phyloP scores from a whole-genome alignment of 208 protist genomes.

The Naegleria lovaniensis region DNA sequence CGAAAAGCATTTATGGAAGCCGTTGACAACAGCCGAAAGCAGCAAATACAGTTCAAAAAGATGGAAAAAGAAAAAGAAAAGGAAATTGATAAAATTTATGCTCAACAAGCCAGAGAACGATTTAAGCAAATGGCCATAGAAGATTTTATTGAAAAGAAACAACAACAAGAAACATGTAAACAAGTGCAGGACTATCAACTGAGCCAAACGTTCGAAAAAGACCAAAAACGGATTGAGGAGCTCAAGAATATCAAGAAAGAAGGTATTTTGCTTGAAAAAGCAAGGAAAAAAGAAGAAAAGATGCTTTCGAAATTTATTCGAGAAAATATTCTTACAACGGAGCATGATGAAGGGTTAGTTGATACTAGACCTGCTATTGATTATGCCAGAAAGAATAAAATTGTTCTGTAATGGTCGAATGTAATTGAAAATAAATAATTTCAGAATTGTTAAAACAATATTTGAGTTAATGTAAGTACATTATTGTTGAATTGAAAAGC shows the following conservation, averaged over 20 bases:
- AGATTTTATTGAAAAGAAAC: not conserved
- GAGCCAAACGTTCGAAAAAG: not conserved
- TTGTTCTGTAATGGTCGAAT: not conserved
- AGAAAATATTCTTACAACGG: not conserved
- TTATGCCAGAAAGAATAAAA: not conserved
- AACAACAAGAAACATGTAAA: not conserved
- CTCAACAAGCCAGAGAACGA: not conserved
- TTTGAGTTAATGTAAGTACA: no score
- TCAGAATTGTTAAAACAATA: no score
- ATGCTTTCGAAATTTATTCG: not conserved
- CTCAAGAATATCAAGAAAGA: not conserved
- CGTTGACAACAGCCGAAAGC: not conserved
- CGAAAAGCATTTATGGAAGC: not conserved
- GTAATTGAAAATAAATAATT: no score
- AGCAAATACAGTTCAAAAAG: not conserved
- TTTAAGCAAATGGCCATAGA: not conserved
- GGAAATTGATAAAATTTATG: not conserved
- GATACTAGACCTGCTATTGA: not conserved
- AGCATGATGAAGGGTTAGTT: not conserved
- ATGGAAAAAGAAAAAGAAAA: not conserved
- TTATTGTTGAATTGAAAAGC: no score
- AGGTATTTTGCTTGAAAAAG: not conserved
- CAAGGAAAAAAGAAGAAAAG: conserved; percentile 15
- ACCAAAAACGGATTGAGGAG: not conserved
- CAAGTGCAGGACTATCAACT: not conserved